Evolutionary conservation across 2,329 filamentous ascomycete species (phyloP), one percentile per base, ranked within the genome.

Genomic region (Ceratocystis variospora): DNA sequence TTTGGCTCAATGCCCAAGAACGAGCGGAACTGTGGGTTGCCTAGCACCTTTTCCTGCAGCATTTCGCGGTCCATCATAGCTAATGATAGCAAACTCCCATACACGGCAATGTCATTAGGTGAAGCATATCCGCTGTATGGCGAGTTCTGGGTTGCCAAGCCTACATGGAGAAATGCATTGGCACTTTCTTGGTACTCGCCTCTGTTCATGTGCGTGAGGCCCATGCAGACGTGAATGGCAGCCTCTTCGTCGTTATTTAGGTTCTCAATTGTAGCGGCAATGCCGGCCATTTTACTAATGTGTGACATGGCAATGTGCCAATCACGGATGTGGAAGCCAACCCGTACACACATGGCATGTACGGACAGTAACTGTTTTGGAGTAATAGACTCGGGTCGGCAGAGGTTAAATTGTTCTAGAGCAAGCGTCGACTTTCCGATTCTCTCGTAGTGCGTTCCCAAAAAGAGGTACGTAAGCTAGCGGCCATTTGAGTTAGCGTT

Each of bases 1-100:
- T 97, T 93, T 2, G 93, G 91, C 75, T 97, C 94, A 0, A 95
- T 81, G 74, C 97, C 94, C 15, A 99, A 82, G 73, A 94, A 96
- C 59, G 83, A 85, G 64, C 94, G 87, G 78, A 99, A 99, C 10
- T 81, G 79, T 44, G 79, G 78, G 72, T 90, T 96, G 46, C 94
- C 89, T 0, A 99, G 82, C 1, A 97, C 90, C 5, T 80, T 79
- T 5, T 76, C 78, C 74, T 94, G 88, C 25, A 99, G 80, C 68
- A 90, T 85, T 6, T 80, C 79, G 61, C 94, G 85, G 68, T 89
- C 83, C 88, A 97, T 95, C 1, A 90, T 91, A 31, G 93, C 93
- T 28, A 99, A 82, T 5, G 94, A 90, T 70, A 93, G 87, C 28
- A 99, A 83, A 4, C 90, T 92, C 62, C 93, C 94, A 71, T 97